Conservation (phyloP, 345 rosid species). For the Sonneratia caseolaris region DNA sequence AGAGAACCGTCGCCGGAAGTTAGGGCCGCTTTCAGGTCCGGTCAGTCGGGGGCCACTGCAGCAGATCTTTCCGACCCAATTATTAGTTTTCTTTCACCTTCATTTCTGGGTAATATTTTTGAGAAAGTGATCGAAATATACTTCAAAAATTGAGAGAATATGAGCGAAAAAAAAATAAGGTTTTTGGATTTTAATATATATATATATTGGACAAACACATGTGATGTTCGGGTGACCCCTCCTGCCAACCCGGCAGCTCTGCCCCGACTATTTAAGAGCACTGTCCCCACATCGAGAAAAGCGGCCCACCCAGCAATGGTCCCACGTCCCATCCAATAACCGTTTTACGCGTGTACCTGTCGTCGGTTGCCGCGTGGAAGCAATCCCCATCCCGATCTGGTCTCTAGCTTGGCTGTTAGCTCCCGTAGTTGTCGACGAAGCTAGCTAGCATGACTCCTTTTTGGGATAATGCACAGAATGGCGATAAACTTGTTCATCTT, state of each 20-base stretch:
- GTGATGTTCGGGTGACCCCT: slow-evolving; percentile 28
- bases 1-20: slow-evolving; percentile 1
- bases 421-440: no score
- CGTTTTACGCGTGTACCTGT: no score
- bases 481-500: no score
- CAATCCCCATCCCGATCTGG: no score
- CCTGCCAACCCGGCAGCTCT: slow-evolving; percentile 46
- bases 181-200: neutral
- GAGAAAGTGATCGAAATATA: neutral
- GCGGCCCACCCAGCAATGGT: no score
- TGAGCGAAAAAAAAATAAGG: neutral
- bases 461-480: no score
- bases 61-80: no score
- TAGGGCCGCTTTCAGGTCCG: neutral
- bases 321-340: no score
- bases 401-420: no score
- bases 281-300: slow-evolving; percentile 31
- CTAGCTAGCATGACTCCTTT: no score
- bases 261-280: slow-evolving; percentile 19
- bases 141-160: neutral
- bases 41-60: neutral
- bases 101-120: neutral
- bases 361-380: no score
- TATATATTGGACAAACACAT: slow-evolving; percentile 21
- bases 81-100: neutral